Percentiles rank a stretch among this genome's conserved stretches.
phyloP scores from a whole-genome alignment of 2,329 filamentous ascomycete genomes.

The Sporothrix inflata region DNA sequence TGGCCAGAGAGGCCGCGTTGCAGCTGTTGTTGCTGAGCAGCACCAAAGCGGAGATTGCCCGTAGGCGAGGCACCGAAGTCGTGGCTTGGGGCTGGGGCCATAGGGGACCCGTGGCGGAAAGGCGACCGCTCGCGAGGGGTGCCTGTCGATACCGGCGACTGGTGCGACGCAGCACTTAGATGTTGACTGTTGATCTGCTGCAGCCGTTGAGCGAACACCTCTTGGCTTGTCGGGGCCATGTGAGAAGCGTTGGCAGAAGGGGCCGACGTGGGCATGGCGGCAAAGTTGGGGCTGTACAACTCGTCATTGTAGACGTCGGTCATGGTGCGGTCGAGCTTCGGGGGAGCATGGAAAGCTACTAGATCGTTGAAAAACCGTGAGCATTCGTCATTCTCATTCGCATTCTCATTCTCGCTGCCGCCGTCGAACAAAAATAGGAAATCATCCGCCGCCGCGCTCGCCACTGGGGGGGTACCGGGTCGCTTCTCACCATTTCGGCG shows the following conservation, averaged over 20 bases:
- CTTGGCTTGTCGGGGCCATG: slow-evolving; percentile 56
- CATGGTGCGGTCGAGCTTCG: slow-evolving; percentile 83
- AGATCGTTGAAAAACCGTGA: slow-evolving; percentile 63
- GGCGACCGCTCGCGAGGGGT: slow-evolving; percentile 73
- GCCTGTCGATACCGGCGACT: slow-evolving; percentile 51
- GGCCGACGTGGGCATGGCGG: slow-evolving; percentile 59
- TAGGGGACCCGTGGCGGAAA: slow-evolving; percentile 72
- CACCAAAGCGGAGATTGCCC: slow-evolving; percentile 41
- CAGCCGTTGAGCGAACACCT: slow-evolving; percentile 74
- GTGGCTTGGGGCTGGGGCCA: slow-evolving; percentile 52
- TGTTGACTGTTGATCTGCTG: slow-evolving; percentile 79
- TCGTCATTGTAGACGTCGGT: slow-evolving; percentile 85
- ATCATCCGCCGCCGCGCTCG: slow-evolving; percentile 26
- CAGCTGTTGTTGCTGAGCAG: slow-evolving; percentile 59
- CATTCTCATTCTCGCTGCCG: slow-evolving; percentile 11
- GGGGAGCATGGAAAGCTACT: slow-evolving; percentile 62
- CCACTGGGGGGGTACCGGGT: background rate
- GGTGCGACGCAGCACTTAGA: slow-evolving; percentile 55
- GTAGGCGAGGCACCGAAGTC: slow-evolving; percentile 46
- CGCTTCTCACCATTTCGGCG: slow-evolving; percentile 58
- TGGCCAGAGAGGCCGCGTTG: slow-evolving; percentile 50
- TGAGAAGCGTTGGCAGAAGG: slow-evolving; percentile 48
- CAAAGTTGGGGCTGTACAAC: slow-evolving; percentile 74
- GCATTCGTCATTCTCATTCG: slow-evolving; percentile 56
- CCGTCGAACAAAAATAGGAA: slow-evolving; percentile 35